Percentiles rank a stretch among this genome's conserved stretches.
These are phyloP conservation scores for Coemansia sp. DNA, from an alignment of 192 early-diverging fungal species.

Conservation along the genomic window DNA sequence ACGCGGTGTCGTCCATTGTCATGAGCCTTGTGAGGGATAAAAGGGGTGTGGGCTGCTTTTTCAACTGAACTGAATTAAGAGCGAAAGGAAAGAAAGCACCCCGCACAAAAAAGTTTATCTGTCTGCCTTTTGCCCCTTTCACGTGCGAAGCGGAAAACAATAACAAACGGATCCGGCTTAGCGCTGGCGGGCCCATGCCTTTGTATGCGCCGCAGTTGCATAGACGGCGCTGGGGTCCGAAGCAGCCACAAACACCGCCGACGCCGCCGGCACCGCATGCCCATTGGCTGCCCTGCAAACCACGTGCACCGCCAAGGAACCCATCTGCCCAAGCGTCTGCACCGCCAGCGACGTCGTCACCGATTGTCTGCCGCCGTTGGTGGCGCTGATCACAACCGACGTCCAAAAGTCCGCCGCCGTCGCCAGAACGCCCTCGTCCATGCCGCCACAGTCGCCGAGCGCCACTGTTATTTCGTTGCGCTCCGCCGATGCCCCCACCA, in stretches of 20 bases:
- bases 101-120: too few species aligned
- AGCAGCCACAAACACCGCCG: conserved; percentile 26
- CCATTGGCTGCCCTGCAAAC: conserved; percentile 16
- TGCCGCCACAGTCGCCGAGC: conserved; percentile 7
- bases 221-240: conserved; percentile 12
- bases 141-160: neutral
- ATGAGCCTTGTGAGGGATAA: too few species aligned
- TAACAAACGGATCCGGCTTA: too few species aligned
- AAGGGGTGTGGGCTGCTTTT: too few species aligned
- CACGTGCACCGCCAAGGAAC: conserved; percentile 8
- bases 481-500: conserved; percentile 13
- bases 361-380: conserved; percentile 21
- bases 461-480: conserved; percentile 9
- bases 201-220: conserved; percentile 36
- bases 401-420: conserved; percentile 49
- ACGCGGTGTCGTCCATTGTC: neutral
- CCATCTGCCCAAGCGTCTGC: conserved; percentile 21
- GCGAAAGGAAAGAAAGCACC: too few species aligned
- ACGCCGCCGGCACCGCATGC: conserved; percentile 20
- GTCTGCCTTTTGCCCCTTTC: too few species aligned
- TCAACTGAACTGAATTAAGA: neutral
- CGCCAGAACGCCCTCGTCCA: conserved; percentile 39
- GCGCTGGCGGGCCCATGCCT: neutral
- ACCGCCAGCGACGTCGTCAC: conserved; percentile 45
- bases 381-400: conserved; percentile 37